These are phyloP conservation scores for Rubia yunnanensis DNA, from an alignment of 257 asterid species.

Conservation along the genomic window DNA sequence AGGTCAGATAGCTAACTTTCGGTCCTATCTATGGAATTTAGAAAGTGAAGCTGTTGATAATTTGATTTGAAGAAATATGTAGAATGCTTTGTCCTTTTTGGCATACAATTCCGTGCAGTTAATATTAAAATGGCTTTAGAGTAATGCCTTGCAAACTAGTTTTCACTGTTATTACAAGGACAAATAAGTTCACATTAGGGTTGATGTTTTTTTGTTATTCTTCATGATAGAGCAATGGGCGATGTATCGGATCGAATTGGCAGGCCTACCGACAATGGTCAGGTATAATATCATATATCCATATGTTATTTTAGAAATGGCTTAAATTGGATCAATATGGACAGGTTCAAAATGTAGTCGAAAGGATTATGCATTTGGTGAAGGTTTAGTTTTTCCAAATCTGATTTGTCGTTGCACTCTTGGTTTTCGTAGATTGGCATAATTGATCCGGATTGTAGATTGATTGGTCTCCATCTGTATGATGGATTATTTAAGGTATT, in stretches of 20 bases:
- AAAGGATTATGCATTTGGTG: not conserved
- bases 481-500: conserved; percentile 85
- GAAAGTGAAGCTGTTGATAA: not conserved
- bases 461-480: conserved; percentile 84
- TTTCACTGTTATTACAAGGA: not conserved
- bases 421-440: conserved; percentile 58
- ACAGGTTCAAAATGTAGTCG: not conserved
- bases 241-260: conserved; percentile 95
- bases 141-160: not conserved
- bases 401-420: conserved; percentile 5
- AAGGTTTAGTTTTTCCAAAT: not conserved
- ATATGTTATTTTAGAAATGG: not conserved
- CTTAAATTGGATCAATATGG: not conserved
- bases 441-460: conserved; percentile 85
- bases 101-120: not conserved
- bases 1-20: conserved; percentile 34
- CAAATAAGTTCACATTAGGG: not conserved
- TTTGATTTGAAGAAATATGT: not conserved
- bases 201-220: not conserved
- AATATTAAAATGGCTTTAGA: not conserved
- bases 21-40: not conserved
- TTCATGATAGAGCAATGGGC: conserved; percentile 70
- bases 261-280: conserved; percentile 89
- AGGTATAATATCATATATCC: conserved; percentile 37
- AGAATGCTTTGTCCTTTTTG: not conserved